Conservation (phyloP, 495 filamentous ascomycete genomes). For the Hypoxylon fragiforme region DNA sequence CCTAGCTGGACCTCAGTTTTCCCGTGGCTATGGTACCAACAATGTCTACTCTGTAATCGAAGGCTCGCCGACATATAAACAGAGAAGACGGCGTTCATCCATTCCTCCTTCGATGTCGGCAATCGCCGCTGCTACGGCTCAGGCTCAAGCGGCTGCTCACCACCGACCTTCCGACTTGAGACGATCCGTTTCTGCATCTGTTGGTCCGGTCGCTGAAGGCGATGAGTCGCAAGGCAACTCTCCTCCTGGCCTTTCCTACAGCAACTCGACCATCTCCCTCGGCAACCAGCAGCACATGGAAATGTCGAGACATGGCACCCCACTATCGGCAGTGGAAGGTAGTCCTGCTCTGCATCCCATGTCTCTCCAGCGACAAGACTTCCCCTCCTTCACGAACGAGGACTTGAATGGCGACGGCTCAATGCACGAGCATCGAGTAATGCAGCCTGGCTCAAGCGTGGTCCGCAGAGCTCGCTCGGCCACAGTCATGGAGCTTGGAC, state of each 20-base stretch:
- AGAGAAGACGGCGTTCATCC: slow-evolving; percentile 88
- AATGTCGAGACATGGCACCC: slow-evolving; percentile 86
- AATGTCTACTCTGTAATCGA: slow-evolving; percentile 95
- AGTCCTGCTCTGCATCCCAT: slow-evolving; percentile 73
- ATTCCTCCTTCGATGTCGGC: slow-evolving; percentile 74
- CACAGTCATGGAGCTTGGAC: slow-evolving; percentile 93
- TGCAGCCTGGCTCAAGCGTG: slow-evolving; percentile 70
- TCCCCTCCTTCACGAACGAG: slow-evolving; percentile 63
- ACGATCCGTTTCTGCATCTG: slow-evolving; percentile 87
- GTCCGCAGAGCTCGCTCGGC: slow-evolving; percentile 90
- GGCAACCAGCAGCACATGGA: slow-evolving; percentile 68
- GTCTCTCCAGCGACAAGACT: slow-evolving; percentile 68
- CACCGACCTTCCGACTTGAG: slow-evolving; percentile 83
- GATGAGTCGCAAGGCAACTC: slow-evolving; percentile 73
- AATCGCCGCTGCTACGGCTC: slow-evolving; percentile 64
- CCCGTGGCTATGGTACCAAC: slow-evolving; percentile 70
- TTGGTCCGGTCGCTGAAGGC: slow-evolving; percentile 77
- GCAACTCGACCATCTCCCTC: slow-evolving; percentile 60
- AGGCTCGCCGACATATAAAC: slow-evolving; percentile 98
- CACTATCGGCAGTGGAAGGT: slow-evolving; percentile 76
- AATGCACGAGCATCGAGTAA: slow-evolving; percentile 62
- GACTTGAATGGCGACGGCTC: slow-evolving; percentile 61
- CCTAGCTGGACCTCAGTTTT: slow-evolving; percentile 73
- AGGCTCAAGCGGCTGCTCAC: slow-evolving; percentile 54
- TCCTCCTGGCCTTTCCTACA: slow-evolving; percentile 68